Conservation (phyloP, 352 stramenopile genomes). For the Halophytophthora polymorphica region DNA sequence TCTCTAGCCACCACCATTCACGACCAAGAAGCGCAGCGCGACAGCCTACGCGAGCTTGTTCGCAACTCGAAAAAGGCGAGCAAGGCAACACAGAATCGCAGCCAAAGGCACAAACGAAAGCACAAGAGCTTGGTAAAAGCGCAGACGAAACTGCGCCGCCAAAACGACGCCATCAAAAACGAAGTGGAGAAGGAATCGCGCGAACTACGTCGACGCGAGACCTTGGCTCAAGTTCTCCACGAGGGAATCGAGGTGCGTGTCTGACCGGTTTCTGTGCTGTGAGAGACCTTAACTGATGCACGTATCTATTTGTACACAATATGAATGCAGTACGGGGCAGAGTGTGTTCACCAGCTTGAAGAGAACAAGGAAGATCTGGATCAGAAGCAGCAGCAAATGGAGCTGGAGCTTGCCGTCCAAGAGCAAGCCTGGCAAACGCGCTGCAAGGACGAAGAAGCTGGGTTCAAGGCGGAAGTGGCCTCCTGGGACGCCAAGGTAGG, state of each 20-base stretch:
- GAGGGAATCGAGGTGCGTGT: constrained; percentile 31
- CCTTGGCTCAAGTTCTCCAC: constrained; percentile 19
- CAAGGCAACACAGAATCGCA: constrained; percentile 12
- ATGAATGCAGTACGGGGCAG: constrained; percentile 17
- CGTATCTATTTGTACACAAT: background rate
- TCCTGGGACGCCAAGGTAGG: constrained; percentile 35
- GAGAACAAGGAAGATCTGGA: constrained; percentile 8
- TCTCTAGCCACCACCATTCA: constrained; percentile 22
- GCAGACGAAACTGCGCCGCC: constrained; percentile 22
- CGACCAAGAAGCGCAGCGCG: constrained; percentile 15
- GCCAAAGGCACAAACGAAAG: constrained; percentile 15
- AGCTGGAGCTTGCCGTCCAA: constrained; percentile 26
- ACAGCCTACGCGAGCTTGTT: constrained; percentile 8
- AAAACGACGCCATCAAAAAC: constrained; percentile 18
- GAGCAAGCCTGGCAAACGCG: constrained; percentile 27
- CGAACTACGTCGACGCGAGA: constrained; percentile 16
- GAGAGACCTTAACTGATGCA: background rate
- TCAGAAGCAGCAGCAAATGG: constrained; percentile 19
- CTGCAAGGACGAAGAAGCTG: constrained; percentile 23
- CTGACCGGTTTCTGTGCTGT: background rate
- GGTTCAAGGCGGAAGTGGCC: constrained; percentile 21
- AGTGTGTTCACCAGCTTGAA: constrained; percentile 12
- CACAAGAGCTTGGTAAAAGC: constrained; percentile 15
- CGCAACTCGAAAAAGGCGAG: constrained; percentile 11
- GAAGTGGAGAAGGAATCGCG: constrained; percentile 15